Base-by-base conservation (phyloP, 1,284 basidiomycete genomes). In the Boletus mariae region DNA sequence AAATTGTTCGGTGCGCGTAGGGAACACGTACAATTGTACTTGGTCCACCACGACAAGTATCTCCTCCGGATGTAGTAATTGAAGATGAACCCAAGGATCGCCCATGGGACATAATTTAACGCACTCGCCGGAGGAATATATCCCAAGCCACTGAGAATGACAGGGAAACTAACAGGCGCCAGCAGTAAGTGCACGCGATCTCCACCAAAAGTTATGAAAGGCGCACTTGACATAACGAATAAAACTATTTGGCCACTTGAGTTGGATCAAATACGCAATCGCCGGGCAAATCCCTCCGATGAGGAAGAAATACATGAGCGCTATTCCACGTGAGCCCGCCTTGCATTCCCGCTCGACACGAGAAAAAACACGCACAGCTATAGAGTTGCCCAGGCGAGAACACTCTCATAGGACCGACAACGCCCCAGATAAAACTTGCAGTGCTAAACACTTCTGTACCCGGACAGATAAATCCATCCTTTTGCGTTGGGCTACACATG, bases 271-370 rank as follows among this genome's bases (percentile, higher is more conserved):
- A 47, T 67, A 79, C 11, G 68, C 68, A 20, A 70, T 50, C 25
- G 75, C 17, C 0, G 83, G 83, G 35, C 70, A 68, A n/a, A 76
- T 15, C 23, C 75, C 72, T 29, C 83, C 83, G 49, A 81, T 63
- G 51, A 84, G 73, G 78, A 85, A 85, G 66, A 78, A 80, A 71
- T 76, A 80, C n/a, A 68, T 58, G 7, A 80, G 68, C 6, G 1
- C 63, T 65, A 17, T 45, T 10, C 4, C 8, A 5, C 4, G 17
- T 45, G 12, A 45, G 17, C 12, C 5, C n/a, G n/a, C 12, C 15
- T 15, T 23, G 29, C 17, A 31, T 26, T n/a, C 11, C 10, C 13
- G 7, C 25, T 5, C 25, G 9, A n/a, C 31, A 10, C 31, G 11
- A 12, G 17, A 20, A 32, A 4, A n/a, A n/a, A 26, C 1, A 56